phyloP scores from a whole-genome alignment of 2,329 filamentous ascomycete genomes.

The Tolypocladium sp. region DNA sequence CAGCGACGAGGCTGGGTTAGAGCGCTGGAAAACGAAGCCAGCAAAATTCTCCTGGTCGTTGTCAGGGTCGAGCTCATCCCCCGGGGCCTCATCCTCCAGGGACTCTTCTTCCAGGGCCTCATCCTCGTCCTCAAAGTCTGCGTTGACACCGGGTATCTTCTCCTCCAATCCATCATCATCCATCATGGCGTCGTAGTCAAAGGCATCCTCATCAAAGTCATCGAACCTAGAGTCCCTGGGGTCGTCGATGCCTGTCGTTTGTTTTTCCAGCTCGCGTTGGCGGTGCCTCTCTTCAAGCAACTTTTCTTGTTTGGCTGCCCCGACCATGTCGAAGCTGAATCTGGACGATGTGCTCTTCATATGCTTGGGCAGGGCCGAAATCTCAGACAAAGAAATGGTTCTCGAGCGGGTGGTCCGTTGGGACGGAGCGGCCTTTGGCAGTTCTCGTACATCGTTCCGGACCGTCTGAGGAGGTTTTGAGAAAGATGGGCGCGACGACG shows the following conservation, averaged over 20 bases:
- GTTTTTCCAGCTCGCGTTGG: conserved; percentile 55
- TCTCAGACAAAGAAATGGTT: conserved; percentile 41
- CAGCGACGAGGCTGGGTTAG: conserved; percentile 40
- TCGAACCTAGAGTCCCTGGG: conserved; percentile 46
- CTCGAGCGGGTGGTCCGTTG: conserved; percentile 33
- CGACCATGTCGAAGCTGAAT: conserved; percentile 76
- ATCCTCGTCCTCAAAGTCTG: conserved; percentile 9
- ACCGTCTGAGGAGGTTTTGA: conserved; percentile 11
- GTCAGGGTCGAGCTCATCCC: conserved; percentile 32
- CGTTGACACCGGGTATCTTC: conserved; percentile 50
- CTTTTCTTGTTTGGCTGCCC: conserved; percentile 58
- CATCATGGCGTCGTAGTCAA: conserved; percentile 56
- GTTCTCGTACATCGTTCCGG: conserved; percentile 9
- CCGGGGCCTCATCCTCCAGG: conserved; percentile 13
- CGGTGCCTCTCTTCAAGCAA: conserved; percentile 65
- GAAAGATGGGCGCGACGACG: conserved; percentile 8
- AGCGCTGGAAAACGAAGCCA: conserved; percentile 49
- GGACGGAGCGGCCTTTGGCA: conserved; percentile 13
- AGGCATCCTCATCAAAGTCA: conserved; percentile 52
- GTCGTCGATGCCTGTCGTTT: conserved; percentile 28
- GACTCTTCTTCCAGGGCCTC: background rate
- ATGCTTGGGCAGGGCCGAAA: conserved; percentile 47
- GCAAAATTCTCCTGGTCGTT: conserved; percentile 53
- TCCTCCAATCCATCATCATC: conserved; percentile 59
- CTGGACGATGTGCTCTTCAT: conserved; percentile 72